Conservation (phyloP, 2,329 filamentous ascomycete genomes). For the Colletotrichum somersetense region DNA sequence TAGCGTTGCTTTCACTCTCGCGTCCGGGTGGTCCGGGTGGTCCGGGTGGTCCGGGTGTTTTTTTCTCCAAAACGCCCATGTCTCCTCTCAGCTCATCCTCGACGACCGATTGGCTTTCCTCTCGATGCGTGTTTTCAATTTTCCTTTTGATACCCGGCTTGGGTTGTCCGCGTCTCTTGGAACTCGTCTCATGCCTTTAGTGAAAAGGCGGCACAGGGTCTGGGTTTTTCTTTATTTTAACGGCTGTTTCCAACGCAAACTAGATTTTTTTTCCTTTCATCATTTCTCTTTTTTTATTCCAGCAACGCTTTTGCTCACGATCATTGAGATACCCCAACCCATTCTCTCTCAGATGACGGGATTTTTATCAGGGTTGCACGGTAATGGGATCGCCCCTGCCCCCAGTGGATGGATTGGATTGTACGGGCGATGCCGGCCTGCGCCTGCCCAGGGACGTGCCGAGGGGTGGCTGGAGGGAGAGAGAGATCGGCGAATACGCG, state of each 20-base stretch:
- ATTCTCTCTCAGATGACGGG: conserved; percentile 26
- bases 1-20: conserved; percentile 33
- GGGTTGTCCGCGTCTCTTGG: background rate
- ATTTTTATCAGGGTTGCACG: conserved; percentile 21
- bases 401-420: background rate
- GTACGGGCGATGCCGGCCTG: background rate
- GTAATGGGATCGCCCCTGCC: conserved; percentile 20
- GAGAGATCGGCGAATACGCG: background rate
- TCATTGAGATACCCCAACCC: conserved; percentile 38
- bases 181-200: background rate
- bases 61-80: background rate
- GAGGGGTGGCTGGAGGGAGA: background rate
- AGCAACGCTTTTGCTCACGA: conserved; percentile 38
- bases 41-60: background rate
- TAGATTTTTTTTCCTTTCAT: conserved; percentile 8
- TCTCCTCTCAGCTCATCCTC: conserved; percentile 7
- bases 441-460: background rate
- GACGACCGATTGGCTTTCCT: background rate
- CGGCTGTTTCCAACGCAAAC: conserved; percentile 17
- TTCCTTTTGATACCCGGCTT: conserved; percentile 31
- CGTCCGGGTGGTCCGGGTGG: background rate
- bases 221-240: background rate
- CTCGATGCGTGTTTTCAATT: background rate
- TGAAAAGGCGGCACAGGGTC: background rate
- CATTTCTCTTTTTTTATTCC: conserved; percentile 18